Base-by-base conservation (phyloP, 1,284 basidiomycete genomes). In the Microbotryomycetes sp. region DNA sequence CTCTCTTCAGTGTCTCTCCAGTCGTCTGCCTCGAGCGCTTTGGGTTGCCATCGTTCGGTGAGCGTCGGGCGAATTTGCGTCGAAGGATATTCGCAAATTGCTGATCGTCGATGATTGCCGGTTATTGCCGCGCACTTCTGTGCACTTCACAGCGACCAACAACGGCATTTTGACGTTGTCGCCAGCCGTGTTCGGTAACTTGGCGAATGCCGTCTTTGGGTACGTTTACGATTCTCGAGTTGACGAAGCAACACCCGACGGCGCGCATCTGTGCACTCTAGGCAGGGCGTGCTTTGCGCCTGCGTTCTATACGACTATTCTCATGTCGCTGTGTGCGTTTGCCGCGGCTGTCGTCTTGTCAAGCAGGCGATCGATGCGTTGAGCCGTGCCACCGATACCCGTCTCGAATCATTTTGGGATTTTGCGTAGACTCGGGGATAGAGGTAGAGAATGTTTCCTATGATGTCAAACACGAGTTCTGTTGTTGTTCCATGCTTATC, bases 21-120 rank as follows among this genome's bases (percentile, higher is more conserved):
- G 59, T 66, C 51, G 54, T 61, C 29, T 54, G 59, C 15, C 62
- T 66, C 54, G 65, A 66, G 41, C 61, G 65, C 1, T 66, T 66
- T 47, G 65, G 65, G 15, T 30, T 64, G 1, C 5, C 15, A 0
- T 48, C 23, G 15, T 64, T 56, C 21, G 52, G 35, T 41, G 35
- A 41, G 35, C 18, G 35, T 18, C 35, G 9, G 9, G 35, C 11
- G 11, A 41, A 41, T 41, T 41, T 41, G 35, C 35, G 18, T 41
- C 18, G 35, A 41, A 41, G 35, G 35, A 41, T 41, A n/a, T n/a
- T n/a, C n/a, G n/a, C n/a, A n/a, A n/a, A n/a, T n/a, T n/a, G n/a
- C n/a, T n/a, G 11, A 41, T 41, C 59, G 28, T 45, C 49, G 11
- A 61, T 53, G 23, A 16, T 50, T 29, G 24, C 57, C 57, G 51